These are phyloP conservation scores for Talaromyces liani DNA, from an alignment of 495 filamentous ascomycete species.

Conservation along the genomic window DNA sequence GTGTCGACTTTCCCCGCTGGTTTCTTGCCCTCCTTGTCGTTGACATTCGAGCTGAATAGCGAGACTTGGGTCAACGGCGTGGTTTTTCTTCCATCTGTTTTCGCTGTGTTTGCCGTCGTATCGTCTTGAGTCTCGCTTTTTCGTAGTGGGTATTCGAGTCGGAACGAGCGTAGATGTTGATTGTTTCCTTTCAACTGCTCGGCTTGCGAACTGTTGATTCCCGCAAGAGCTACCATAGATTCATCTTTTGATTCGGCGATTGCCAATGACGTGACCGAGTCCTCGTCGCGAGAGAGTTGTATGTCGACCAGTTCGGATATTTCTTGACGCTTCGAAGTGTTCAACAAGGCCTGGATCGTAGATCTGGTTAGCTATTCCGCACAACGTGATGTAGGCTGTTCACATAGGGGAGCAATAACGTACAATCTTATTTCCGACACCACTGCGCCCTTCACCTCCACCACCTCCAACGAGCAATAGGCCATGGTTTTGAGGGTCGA, in stretches of 20 bases:
- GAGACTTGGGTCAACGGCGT: conserved; percentile 48
- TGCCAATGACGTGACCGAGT: conserved; percentile 80
- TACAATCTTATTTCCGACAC: conserved; percentile 87
- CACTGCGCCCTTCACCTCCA: conserved; percentile 76
- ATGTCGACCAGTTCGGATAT: conserved; percentile 63
- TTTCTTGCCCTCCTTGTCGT: conserved; percentile 22
- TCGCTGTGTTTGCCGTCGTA: conserved; percentile 21
- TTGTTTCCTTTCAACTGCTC: conserved; percentile 73
- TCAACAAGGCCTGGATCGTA: conserved; percentile 53
- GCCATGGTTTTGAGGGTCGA: conserved; percentile 70
- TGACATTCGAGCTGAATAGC: conserved; percentile 52
- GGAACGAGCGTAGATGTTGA: conserved; percentile 79
- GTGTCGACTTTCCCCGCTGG: conserved; percentile 48
- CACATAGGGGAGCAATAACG: conserved; percentile 17
- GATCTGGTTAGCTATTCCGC: not conserved
- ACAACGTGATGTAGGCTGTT: not conserved
- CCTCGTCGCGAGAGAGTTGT: conserved; percentile 78
- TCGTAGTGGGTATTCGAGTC: conserved; percentile 42
- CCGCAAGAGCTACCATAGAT: conserved; percentile 61
- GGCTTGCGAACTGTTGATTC: conserved; percentile 74
- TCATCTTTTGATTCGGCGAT: conserved; percentile 48
- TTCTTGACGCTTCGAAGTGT: conserved; percentile 54
- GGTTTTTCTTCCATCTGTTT: conserved; percentile 34
- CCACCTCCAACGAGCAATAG: conserved; percentile 83
- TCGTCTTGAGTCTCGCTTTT: conserved; percentile 20